Evolutionary conservation across 176 grass and related monocot genomes (phyloP).

Genomic region (Oryza glaberrima): DNA sequence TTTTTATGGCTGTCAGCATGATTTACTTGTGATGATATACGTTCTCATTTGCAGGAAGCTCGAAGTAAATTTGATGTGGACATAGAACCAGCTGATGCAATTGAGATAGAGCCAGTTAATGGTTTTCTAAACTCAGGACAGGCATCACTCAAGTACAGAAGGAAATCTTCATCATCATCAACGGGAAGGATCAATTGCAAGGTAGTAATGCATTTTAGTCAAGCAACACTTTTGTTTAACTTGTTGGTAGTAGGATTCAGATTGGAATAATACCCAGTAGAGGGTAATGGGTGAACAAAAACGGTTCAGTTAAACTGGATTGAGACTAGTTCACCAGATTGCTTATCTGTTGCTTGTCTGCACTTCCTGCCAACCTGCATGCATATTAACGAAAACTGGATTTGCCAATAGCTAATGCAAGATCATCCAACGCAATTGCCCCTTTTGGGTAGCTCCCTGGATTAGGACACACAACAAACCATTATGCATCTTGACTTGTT

Average conservation of each 20-base stretch:
- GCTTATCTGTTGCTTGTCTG: background rate
- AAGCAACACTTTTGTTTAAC: background rate
- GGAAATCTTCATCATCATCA: constrained; percentile 48
- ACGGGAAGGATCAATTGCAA: constrained; percentile 92
- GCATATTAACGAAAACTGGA: background rate
- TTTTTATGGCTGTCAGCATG: constrained; percentile 12
- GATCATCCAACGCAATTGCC: background rate
- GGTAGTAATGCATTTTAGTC: constrained; percentile 51
- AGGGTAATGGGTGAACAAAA: background rate
- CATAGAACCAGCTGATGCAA: constrained; percentile 62
- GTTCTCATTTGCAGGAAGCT: constrained; percentile 67
- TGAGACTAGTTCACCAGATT: background rate
- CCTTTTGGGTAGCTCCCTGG: background rate
- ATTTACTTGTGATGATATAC: constrained; percentile 28
- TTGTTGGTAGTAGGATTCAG: constrained; percentile 20
- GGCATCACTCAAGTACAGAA: constrained; percentile 72
- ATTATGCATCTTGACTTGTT: constrained; percentile 19
- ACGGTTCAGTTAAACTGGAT: background rate
- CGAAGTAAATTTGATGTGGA: constrained; percentile 92
- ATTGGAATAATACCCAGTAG: constrained; percentile 11
- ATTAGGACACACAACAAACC: constrained; percentile 9
- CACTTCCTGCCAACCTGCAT: background rate
- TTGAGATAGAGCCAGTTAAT: constrained; percentile 73
- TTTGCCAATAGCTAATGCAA: background rate
- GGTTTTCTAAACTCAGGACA: constrained; percentile 68